A percentile compares a stretch with the other conserved stretches of the same genome.
phyloP scores from a whole-genome alignment of 768 basidiomycete genomes.

The Suillus ampliporus region DNA sequence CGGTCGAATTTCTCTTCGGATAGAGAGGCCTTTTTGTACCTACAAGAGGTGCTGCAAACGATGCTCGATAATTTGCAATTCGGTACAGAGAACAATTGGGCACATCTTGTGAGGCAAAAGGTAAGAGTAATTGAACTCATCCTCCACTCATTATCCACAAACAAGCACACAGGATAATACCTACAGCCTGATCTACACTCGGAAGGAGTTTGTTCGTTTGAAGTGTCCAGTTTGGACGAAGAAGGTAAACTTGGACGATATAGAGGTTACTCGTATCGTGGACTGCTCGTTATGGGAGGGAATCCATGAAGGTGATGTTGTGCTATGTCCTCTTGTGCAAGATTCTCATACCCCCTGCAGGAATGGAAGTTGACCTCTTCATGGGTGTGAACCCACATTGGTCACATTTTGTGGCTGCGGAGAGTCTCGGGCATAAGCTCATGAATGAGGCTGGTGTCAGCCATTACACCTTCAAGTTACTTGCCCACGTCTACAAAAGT shows the following conservation, averaged over 20 bases:
- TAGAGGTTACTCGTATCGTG: slow-evolving; percentile 35
- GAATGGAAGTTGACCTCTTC: slow-evolving; percentile 31
- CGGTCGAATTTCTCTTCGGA: slow-evolving; percentile 20
- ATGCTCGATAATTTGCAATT: slow-evolving; percentile 38
- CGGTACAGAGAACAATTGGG: slow-evolving; percentile 40
- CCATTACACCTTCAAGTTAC: slow-evolving; percentile 34
- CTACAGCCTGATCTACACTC: slow-evolving; percentile 34
- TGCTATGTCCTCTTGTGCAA: neutral
- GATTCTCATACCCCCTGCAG: slow-evolving; percentile 19
- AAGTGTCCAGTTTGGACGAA: slow-evolving; percentile 38
- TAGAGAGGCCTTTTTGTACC: slow-evolving; percentile 24
- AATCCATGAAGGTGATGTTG: slow-evolving; percentile 28
- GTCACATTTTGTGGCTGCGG: slow-evolving; percentile 28
- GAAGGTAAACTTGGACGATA: slow-evolving; percentile 39
- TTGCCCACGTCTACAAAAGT: slow-evolving; percentile 37
- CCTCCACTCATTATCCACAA: neutral
- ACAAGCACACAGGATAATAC: slow-evolving; percentile 15
- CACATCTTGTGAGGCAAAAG: slow-evolving; percentile 37
- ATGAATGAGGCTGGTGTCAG: slow-evolving; percentile 34
- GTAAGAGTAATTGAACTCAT: neutral
- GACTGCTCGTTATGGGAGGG: slow-evolving; percentile 33
- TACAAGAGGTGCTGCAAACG: slow-evolving; percentile 38
- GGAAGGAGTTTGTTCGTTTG: slow-evolving; percentile 24
- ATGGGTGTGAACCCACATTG: slow-evolving; percentile 34
- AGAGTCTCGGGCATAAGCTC: slow-evolving; percentile 36